Evolutionary conservation across 495 filamentous ascomycete genomes (phyloP), one percentile per base, ranked within the genome.

Genomic region (Evernia prunastri): DNA sequence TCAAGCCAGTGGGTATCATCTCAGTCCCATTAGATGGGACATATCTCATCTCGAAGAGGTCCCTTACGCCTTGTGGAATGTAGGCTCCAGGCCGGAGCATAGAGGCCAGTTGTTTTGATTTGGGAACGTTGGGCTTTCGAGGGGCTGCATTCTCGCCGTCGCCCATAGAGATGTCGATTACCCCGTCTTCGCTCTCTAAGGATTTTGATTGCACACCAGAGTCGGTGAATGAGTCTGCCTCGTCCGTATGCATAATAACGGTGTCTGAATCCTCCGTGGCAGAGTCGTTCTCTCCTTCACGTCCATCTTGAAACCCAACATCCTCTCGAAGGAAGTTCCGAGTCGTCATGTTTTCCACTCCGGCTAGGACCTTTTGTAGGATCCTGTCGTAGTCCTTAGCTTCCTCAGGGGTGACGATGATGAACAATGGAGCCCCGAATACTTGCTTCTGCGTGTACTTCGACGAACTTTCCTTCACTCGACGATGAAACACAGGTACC

Each of bases 151-250:
- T 75, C 66, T 75, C 78, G 10, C 72, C 68, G 66, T 92, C 88
- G 15, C 81, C 82, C 89, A 95, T 92, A 1, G 89, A 89, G 29
- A 98, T 86, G 71, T 97, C 89, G 5, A 97, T 90, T 66, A 96
- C 85, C 58, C 89, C 90, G 66, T 96, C 92, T 72, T 96, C 93
- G 8, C 90, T 91, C 66, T 92, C 87, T 15, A 96, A 85, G 11
- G 91, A 96, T 0, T 78, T 78, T 27, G 88, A 86, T 66, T 88
- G 81, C 56, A 96, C 79, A 67, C 86, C 86, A 10, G 84, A 81
- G 65, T 88, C 89, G 20, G 80, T 84, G 4, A 86, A 80, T 18
- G 84, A 89, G 63, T 89, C 83, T 2, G 81, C 84, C 72, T 94
- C 91, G 27, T 91, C 91, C 40, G 85, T 82, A 33, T 82, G 86